Conservation (phyloP, 352 stramenopile species). For the Phytophthora chlamydospora region DNA sequence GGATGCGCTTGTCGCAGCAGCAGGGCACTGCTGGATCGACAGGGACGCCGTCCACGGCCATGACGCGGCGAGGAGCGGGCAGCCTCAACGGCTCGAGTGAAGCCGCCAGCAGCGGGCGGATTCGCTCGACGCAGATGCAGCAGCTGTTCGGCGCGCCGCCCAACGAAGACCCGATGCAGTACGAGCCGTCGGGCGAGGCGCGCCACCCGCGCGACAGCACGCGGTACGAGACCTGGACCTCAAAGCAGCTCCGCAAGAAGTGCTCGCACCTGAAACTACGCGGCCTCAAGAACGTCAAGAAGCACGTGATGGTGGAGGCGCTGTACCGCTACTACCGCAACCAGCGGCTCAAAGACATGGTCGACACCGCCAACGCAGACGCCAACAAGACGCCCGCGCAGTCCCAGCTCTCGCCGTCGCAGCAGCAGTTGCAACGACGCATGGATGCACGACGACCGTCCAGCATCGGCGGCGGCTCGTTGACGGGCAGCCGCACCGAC, state of each 20-base stretch:
- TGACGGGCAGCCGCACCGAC: conserved; percentile 19
- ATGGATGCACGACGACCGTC: conserved; percentile 18
- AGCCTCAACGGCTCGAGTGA: conserved; percentile 13
- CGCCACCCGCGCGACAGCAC: conserved; percentile 63
- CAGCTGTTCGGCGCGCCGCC: conserved; percentile 31
- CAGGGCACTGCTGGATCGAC: conserved; percentile 5
- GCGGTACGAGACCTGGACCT: conserved; percentile 83
- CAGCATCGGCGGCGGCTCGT: conserved; percentile 16
- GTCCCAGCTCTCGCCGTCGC: conserved; percentile 17
- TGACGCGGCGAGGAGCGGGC: conserved; percentile 19
- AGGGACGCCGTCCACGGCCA: conserved; percentile 11
- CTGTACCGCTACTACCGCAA: conserved; percentile 82
- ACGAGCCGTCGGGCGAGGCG: conserved; percentile 48
- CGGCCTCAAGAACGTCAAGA: conserved; percentile 86
- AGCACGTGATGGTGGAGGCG: conserved; percentile 86
- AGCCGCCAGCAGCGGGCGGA: not conserved
- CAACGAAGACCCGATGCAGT: conserved; percentile 46
- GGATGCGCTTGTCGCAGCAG: conserved; percentile 3
- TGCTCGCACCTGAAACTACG: conserved; percentile 82
- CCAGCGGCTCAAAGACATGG: conserved; percentile 59
- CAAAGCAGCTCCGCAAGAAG: conserved; percentile 83
- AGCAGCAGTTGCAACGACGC: conserved; percentile 20
- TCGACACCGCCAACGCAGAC: conserved; percentile 14
- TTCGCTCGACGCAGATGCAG: conserved; percentile 17
- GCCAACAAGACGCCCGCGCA: conserved; percentile 6